Base-by-base conservation (phyloP, 805 yeast species). In the Ogataea neopini region DNA sequence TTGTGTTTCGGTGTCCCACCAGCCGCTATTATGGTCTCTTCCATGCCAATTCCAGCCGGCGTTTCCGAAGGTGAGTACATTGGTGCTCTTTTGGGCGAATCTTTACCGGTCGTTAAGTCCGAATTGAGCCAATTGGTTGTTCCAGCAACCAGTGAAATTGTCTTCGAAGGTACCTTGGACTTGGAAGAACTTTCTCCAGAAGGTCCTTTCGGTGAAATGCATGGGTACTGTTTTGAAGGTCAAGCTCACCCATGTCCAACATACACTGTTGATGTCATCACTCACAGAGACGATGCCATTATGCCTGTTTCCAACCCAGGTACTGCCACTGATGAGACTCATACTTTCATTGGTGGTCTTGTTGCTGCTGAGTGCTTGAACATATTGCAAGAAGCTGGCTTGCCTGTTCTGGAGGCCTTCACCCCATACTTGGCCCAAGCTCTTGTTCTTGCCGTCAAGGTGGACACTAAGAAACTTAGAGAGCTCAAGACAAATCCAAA, bases 171-270 rank as follows among this genome's bases (percentile, higher is more conserved):
- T 8, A 52, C 55, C 19, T 47, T 62, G 20, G 41, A 57, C 19
- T 37, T 59, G 19, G 48, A 54, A 23, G 44, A 54, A 11, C 25
- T 48, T 29, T 48, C 39, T 15, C 40, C 45, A 2, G 67, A 62
- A 40, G 67, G 66, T 25, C 67, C 66, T n/a, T 61, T 62, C 49
- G 66, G 67, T 19, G 67, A 62, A 28, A 59, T 60, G 64, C 66
- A 60, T 43, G 66, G 66, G n/a, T 62, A 62, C 44, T 52, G 50
- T 13, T 61, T 61, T 34, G 50, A 45, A 9, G 60, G 58, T 8
- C 49, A 52, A 11, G 52, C 48, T n/a, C 62, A 58, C 44, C 57
- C 56, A n/a, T 58, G 62, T 46, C 67, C 67, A 20, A 45, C 53
- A 13, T 61, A 60, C 39, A 55, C 60, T 3, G 59, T 62, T 10